Base-by-base conservation (phyloP, 176 grass and related monocot species). In the Lolium multiflorum region DNA sequence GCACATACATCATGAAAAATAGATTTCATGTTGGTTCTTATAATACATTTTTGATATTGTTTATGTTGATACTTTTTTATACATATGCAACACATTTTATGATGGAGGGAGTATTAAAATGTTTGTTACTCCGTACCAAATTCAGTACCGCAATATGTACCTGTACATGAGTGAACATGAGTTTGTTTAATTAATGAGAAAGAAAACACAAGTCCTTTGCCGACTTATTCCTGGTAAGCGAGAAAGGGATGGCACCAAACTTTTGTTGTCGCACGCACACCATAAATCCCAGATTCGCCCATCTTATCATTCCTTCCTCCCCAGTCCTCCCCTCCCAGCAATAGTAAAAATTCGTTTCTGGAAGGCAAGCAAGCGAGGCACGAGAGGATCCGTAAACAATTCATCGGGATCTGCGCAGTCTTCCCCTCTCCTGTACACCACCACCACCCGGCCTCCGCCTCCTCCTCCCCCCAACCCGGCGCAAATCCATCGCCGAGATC, bases 401-500 rank as follows among this genome's bases (percentile, higher is more conserved):
- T 50, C 44, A 70, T 91, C 76, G 86, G 90, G 86, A 91, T 91
- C 82, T 76, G 71, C 37, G 71, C 61, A 62, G 54, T 58, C 28
- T 71, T 87, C 41, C 38, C 8, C 60, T 28, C 79, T 70, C 72
- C 63, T 66, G 63, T 67, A 67, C 64, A 67, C 25, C 64, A 64
- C 4, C 26, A 25, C 22, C 21, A 9, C 46, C 13, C 39, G 68
- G 3, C 49, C 15, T 25, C 74, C n/a, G 3, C 67, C 82, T 79
- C 63, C 67, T 68, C 73, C 85, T 65, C 85, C 89, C 60, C 81
- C 41, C 74, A 84, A 87, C 54, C 77, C 90, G 90, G 81, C 90
- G 90, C 86, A 88, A 88, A 91, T 91, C 75, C 72, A 85, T 91
- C 82, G 57, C 58, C 90, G 82, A 87, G 87, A 84, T 87, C 83